Evolutionary conservation across 2,329 filamentous ascomycete species (phyloP).

Genomic region (Venturia pyrina): DNA sequence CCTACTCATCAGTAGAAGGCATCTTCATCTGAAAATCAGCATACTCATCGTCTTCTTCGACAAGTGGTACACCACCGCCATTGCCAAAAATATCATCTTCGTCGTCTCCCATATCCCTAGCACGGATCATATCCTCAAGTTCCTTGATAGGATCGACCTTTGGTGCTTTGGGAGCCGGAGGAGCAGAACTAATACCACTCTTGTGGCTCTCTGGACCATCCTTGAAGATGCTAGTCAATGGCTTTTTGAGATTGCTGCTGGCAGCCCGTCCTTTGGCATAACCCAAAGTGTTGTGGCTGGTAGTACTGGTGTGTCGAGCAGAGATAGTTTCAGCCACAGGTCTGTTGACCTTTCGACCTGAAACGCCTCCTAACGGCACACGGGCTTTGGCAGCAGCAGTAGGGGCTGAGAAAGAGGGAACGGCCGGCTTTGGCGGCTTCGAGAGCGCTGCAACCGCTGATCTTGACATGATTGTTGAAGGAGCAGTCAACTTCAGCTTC

Average conservation of each 20-base stretch:
- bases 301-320: conserved; percentile 1
- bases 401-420: background rate
- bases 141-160: conserved; percentile 4
- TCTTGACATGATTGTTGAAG: conserved; percentile 6
- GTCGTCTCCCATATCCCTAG: conserved; percentile 2
- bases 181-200: background rate
- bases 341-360: background rate
- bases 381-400: conserved; percentile 9
- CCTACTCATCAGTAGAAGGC: conserved; percentile 6
- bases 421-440: background rate
- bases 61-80: conserved; percentile 7
- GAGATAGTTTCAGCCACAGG: background rate
- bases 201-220: background rate
- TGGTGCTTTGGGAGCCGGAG: background rate
- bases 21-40: conserved; percentile 11
- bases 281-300: conserved; percentile 12
- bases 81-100: conserved; percentile 5
- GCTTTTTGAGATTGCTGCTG: conserved; percentile 9
- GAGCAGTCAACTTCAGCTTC: background rate
- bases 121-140: conserved; percentile 7
- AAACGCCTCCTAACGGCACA: background rate
- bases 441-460: conserved; percentile 8
- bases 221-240: conserved; percentile 2
- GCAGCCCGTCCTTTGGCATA: conserved; percentile 12
- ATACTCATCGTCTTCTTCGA: conserved; percentile 8